Evolutionary conservation across 2,329 filamentous ascomycete species (phyloP), one percentile per base, ranked within the genome.

Genomic region (Stagonosporopsis rhizophila): DNA sequence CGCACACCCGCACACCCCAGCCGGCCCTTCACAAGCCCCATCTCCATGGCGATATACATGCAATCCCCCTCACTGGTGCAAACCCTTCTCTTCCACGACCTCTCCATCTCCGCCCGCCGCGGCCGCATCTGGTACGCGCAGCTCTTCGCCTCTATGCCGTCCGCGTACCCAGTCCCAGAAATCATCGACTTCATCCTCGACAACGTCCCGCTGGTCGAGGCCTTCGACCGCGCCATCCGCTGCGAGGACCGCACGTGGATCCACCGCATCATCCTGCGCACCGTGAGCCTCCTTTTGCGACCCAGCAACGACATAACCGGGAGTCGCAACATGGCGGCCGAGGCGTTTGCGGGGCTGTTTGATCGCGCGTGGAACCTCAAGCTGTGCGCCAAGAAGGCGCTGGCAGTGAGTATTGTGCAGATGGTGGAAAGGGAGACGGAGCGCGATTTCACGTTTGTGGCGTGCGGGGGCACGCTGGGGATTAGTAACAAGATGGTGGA

Each of bases 61-160:
- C 34, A 49, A 17, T 49, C 44, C 17, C n/a, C 25, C 3, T 11
- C 17, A 8, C 32, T 52, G 1, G 27, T 49, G 11, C 49, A 38
- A n/a, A 49, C 44, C 2, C 22, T 58, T 1, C 49, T 58, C 6
- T 58, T 58, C 28, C 49, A 58, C 2, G 49, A 53, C 17, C 19
- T 58, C 25, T 44, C 47, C 28, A 58, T 39, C 6, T 44, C 25
- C 6, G 39, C 44, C 7, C 44, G 55, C 4, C 44, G 55, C 6
- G 49, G 55, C n/a, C 32, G 55, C 3, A 52, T 52, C 19, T 58
- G 55, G 55, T 58, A 58, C 28, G 55, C 49, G 5, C 55, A 58
- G 15, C 49, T 58, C 23, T 58, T 58, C 38, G 49, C 48, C 2
- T 44, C 55, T 0, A 40, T 52, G 22, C 49, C 55, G 17, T 7